phyloP scores from a whole-genome alignment of 2,329 filamentous ascomycete genomes.

The Pyricularia grisea region DNA sequence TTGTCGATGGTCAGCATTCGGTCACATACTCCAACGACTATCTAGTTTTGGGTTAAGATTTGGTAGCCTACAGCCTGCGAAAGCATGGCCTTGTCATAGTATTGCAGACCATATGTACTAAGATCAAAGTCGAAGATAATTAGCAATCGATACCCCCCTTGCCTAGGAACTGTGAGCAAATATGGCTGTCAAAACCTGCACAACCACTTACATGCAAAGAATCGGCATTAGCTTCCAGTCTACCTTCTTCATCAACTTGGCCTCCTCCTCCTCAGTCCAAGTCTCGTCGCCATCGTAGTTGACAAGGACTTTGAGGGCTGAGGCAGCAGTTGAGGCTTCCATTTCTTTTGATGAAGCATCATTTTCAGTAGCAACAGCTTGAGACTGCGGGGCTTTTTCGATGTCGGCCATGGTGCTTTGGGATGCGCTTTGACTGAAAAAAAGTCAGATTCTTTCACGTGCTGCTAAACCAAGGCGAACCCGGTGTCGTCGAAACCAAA shows the following conservation, averaged over 20 bases:
- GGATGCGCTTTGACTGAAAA: background rate
- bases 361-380: too few species aligned
- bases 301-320: constrained; percentile 29
- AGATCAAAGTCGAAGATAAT: background rate
- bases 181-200: background rate
- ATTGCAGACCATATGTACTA: constrained; percentile 33
- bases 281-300: constrained; percentile 28
- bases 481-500: background rate
- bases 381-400: background rate
- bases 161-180: background rate
- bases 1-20: background rate
- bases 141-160: background rate
- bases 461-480: background rate
- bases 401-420: background rate
- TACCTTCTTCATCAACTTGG: constrained; percentile 25
- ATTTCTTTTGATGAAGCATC: background rate
- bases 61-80: constrained; percentile 29
- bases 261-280: constrained; percentile 33
- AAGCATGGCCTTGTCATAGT: constrained; percentile 44
- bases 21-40: background rate
- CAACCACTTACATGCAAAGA: constrained; percentile 24
- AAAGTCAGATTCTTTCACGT: background rate
- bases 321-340: constrained; percentile 20
- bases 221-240: constrained; percentile 34
- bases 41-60: constrained; percentile 9